These are phyloP conservation scores for Diaporthe destruens DNA, from an alignment of 2,329 filamentous ascomycete genomes.

Conservation along the genomic window DNA sequence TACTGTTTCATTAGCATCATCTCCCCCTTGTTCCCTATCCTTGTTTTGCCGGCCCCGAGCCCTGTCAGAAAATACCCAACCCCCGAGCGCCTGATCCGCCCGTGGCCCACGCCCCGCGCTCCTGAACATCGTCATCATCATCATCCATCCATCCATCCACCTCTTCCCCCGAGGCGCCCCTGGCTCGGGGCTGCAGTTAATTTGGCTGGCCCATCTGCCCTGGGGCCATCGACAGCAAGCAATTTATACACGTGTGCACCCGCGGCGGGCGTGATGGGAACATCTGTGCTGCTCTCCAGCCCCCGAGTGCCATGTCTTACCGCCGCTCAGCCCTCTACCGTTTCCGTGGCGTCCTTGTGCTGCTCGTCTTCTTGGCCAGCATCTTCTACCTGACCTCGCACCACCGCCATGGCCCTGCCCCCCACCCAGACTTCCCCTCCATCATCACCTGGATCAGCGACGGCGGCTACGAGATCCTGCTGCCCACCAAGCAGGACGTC, in stretches of 20 bases:
- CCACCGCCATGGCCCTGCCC: slow-evolving; percentile 17
- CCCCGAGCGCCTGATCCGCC: slow-evolving; percentile 6
- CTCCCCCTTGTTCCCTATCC: slow-evolving; percentile 19
- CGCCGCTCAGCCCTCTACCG: slow-evolving; percentile 41
- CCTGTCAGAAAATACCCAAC: neutral
- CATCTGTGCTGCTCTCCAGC: slow-evolving; percentile 2
- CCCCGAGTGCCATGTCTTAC: slow-evolving; percentile 41
- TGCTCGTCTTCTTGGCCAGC: slow-evolving; percentile 38
- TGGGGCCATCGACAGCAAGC: slow-evolving; percentile 34
- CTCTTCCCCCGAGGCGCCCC: slow-evolving; percentile 32
- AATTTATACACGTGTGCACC: neutral
- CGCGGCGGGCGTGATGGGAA: slow-evolving; percentile 40
- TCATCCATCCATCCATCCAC: neutral
- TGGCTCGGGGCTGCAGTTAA: slow-evolving; percentile 40
- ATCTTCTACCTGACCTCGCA: slow-evolving; percentile 40
- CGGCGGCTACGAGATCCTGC: slow-evolving; percentile 41
- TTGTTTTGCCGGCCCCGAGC: neutral
- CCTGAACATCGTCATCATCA: slow-evolving; percentile 41
- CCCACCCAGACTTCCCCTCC: slow-evolving; percentile 33
- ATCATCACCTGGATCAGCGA: slow-evolving; percentile 41
- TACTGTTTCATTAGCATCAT: slow-evolving; percentile 15
- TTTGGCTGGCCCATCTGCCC: slow-evolving; percentile 3
- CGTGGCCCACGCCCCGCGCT: slow-evolving; percentile 12
- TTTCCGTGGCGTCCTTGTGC: slow-evolving; percentile 37
- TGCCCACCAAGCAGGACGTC: slow-evolving; percentile 39